Base-by-base conservation (phyloP, 257 asterid genomes). In the Solanum bulbocastanum region DNA sequence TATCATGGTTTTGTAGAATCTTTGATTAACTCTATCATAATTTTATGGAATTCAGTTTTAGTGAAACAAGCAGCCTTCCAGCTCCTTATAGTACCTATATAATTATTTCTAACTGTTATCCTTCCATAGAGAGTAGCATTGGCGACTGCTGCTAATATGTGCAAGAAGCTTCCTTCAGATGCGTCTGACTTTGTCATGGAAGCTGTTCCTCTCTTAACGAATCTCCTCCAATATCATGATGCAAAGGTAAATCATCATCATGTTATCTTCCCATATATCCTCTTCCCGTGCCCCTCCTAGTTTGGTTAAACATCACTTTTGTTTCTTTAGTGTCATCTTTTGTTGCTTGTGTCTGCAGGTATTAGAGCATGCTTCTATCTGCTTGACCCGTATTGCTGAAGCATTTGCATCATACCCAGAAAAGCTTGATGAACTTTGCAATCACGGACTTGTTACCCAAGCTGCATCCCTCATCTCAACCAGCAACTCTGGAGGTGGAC, bases 181-280 rank as follows among this genome's bases (percentile, higher is more conserved):
- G 99, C 98, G 20, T 91, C 99, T 90, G 99, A 98, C 90, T 98
- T 95, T 65, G 99, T 98, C 25, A 95, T 96, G 99, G 99, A 96
- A 92, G 99, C 99, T 87, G 99, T 98, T 81, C 99, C 99, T 1
- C 90, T 98, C 90, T 91, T 98, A 93, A 98, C 99, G 20, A 98
- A 98, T 90, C 98, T 98, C 87, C 97, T 98, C 65, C 99, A 98
- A 90, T 98, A 98, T 91, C 99, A 95, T 66, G 99, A 98, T 91
- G 94, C 99, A 35, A 98, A 98, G 98, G 99, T 95, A 87, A 78
- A 90, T 83, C 27, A 35, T 39, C 49, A 25, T 79, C 85, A 44
- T 79, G 65, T 44, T 79, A 79, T 49, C 16, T n/a, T 82, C 30
- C 30, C 32, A 18, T 46, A 46, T 30, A 15, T 76, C 52, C 72